Evolutionary conservation across 306 rosid genomes (phyloP).

Genomic region (Vigna nakashimae): DNA sequence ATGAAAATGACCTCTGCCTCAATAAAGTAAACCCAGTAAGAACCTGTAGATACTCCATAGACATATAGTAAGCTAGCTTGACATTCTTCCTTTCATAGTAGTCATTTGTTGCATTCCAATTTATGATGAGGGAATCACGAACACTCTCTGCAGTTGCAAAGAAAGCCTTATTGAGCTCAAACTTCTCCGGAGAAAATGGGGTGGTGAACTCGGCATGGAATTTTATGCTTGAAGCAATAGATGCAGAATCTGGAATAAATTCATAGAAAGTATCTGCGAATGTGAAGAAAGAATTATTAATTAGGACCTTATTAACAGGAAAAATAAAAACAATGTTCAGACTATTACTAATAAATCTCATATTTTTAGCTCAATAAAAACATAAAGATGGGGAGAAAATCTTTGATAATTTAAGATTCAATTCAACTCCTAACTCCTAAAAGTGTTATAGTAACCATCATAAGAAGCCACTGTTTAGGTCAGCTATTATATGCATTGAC

Average conservation of each 20-base stretch:
- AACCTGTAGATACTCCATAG: constrained; percentile 99
- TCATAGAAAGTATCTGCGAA: constrained; percentile 49
- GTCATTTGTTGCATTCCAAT: constrained; percentile 82
- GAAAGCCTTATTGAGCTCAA: constrained; percentile 78
- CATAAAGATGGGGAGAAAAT: background rate
- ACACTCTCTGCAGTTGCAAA: constrained; percentile 91
- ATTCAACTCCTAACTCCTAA: constrained; percentile 16
- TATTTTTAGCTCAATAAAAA: constrained; percentile 8
- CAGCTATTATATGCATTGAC: constrained; percentile 26
- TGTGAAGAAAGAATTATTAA: constrained; percentile 11
- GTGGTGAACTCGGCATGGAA: constrained; percentile 94
- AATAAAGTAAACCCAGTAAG: constrained; percentile 42
- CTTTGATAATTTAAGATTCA: background rate
- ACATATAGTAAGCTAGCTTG: constrained; percentile 94
- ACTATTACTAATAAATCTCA: background rate
- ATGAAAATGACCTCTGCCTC: constrained; percentile 14
- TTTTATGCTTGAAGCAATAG: constrained; percentile 84
- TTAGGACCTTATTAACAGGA: constrained; percentile 8
- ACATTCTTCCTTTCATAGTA: constrained; percentile 68
- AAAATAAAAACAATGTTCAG: background rate
- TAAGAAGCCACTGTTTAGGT: constrained; percentile 9
- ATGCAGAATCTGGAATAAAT: constrained; percentile 65
- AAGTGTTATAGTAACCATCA: background rate
- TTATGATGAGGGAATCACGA: constrained; percentile 79
- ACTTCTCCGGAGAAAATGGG: constrained; percentile 73